A percentile compares a stretch with the other conserved stretches of the same genome.
phyloP scores from a whole-genome alignment of 257 asterid species.

The Echium plantagineum region DNA sequence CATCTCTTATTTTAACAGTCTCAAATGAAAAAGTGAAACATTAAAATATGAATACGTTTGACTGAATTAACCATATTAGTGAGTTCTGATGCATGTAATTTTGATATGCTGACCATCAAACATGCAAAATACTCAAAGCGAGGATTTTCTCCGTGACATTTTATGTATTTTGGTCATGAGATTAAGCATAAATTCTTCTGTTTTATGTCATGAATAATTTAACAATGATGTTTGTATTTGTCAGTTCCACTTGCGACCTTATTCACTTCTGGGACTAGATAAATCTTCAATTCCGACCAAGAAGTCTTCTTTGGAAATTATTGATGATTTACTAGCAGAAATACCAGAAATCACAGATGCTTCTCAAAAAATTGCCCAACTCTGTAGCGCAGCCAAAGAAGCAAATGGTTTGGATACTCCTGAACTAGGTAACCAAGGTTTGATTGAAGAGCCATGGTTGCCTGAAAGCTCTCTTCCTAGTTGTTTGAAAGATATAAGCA shows the following conservation, averaged over 20 bases:
- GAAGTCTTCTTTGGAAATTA: conserved; percentile 42
- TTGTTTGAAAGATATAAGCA: conserved; percentile 59
- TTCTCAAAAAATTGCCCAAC: conserved; percentile 32
- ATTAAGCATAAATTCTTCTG: neutral
- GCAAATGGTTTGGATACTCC: conserved; percentile 5
- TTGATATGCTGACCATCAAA: neutral
- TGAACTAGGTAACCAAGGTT: conserved; percentile 9
- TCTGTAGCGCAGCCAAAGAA: conserved; percentile 23
- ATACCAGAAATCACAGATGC: conserved; percentile 76
- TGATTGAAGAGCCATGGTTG: conserved; percentile 77
- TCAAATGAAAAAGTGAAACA: too few species aligned
- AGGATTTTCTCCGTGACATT: neutral
- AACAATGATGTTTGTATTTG: conserved; percentile 5
- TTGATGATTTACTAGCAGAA: conserved; percentile 54
- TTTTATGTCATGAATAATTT: conserved; percentile 4
- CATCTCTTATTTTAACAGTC: neutral
- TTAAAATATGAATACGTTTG: too few species aligned
- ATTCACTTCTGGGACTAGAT: conserved; percentile 77
- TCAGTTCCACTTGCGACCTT: conserved; percentile 80
- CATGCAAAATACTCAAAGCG: neutral
- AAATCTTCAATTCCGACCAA: conserved; percentile 48
- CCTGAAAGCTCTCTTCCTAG: conserved; percentile 40
- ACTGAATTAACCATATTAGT: neutral
- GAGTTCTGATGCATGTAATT: neutral
- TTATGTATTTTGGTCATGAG: neutral